Evolutionary conservation across 2,329 filamentous ascomycete genomes (phyloP).

Genomic region (Colletotrichum siamense): DNA sequence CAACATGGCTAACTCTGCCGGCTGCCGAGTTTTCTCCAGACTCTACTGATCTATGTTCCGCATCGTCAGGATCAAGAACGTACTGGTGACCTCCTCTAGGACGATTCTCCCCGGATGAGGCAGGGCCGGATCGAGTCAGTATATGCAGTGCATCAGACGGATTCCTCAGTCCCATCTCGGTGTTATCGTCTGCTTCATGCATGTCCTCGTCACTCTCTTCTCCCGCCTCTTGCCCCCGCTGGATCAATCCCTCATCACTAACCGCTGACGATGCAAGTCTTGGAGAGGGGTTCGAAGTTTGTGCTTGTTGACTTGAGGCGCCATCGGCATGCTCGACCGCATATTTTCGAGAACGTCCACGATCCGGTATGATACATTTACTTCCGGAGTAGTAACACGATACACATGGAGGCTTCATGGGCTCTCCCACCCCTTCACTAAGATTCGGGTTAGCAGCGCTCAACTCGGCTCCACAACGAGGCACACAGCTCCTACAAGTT

Average conservation of each 20-base stretch:
- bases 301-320: not conserved
- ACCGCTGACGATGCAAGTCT: not conserved
- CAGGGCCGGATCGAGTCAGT: not conserved
- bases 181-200: not conserved
- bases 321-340: not conserved
- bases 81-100: not conserved
- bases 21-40: accelerated
- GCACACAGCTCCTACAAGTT: not conserved
- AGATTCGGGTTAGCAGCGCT: not conserved
- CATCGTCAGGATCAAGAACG: not conserved
- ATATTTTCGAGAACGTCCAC: not conserved
- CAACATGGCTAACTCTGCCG: not conserved
- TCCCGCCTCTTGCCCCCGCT: accelerated
- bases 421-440: not conserved
- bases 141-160: not conserved
- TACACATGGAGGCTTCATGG: not conserved
- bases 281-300: not conserved
- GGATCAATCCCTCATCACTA: accelerated
- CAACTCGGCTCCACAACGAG: too few species aligned
- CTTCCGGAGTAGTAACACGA: not conserved
- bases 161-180: not conserved
- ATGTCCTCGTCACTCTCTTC: not conserved
- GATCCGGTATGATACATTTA: not conserved
- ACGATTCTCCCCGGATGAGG: accelerated
- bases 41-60: accelerated